phyloP scores from a whole-genome alignment of 495 filamentous ascomycete genomes.

The Trichocladium antarcticum region DNA sequence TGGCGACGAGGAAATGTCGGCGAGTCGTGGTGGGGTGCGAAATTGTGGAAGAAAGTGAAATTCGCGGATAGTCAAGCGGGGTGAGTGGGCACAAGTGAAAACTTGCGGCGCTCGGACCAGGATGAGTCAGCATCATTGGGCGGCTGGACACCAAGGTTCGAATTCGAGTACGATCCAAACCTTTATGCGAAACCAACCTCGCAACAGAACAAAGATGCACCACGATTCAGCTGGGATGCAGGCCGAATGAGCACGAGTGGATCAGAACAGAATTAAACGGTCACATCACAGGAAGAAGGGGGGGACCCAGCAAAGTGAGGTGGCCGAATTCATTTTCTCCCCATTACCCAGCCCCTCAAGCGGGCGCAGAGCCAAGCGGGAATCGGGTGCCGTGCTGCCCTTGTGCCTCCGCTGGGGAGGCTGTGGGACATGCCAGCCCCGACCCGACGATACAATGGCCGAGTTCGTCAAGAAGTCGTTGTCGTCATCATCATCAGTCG shows the following conservation, averaged over 20 bases:
- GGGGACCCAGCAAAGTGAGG: slow-evolving; percentile 26
- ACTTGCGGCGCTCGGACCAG: slow-evolving; percentile 9
- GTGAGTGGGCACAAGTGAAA: slow-evolving; percentile 14
- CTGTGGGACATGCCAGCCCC: background rate
- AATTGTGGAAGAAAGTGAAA: slow-evolving; percentile 7
- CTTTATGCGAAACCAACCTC: background rate
- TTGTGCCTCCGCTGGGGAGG: slow-evolving; percentile 9
- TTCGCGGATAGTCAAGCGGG: slow-evolving; percentile 21
- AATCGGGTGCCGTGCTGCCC: background rate
- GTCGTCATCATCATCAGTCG: slow-evolving; percentile 16
- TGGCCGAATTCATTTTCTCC: slow-evolving; percentile 31
- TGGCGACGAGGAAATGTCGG: slow-evolving; percentile 16
- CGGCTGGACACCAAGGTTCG: slow-evolving; percentile 11
- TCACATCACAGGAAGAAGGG: background rate
- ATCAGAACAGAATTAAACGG: no score
- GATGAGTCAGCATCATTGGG: slow-evolving; percentile 13
- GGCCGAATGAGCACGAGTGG: slow-evolving; percentile 42
- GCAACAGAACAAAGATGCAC: no score
- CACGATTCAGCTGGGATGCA: slow-evolving; percentile 25
- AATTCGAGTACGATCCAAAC: background rate
- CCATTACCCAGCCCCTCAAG: slow-evolving; percentile 36
- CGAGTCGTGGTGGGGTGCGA: slow-evolving; percentile 5
- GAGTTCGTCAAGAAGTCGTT: slow-evolving; percentile 8
- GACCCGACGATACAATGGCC: slow-evolving; percentile 3
- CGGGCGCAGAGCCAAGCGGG: slow-evolving; percentile 29